Conservation (phyloP, 495 filamentous ascomycete species). For the Cercophora scortea region DNA sequence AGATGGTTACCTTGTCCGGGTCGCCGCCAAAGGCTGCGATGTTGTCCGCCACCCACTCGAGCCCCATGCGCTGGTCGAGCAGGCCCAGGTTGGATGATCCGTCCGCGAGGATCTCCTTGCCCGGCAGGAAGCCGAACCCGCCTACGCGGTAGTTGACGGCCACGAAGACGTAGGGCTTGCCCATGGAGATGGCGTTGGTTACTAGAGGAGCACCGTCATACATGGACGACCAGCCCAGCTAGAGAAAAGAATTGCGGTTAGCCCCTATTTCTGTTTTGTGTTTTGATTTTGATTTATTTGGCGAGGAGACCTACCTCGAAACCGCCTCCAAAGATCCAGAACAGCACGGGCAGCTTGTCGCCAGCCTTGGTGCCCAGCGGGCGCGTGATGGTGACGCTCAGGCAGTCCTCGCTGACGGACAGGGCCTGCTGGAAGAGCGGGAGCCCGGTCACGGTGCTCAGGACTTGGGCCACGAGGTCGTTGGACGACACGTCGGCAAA, state of each 20-base stretch:
- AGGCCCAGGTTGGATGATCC: conserved; percentile 55
- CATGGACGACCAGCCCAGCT: conserved; percentile 42
- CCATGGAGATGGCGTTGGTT: conserved; percentile 38
- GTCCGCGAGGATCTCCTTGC: conserved; percentile 56
- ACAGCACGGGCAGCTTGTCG: conserved; percentile 58
- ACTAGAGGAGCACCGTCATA: conserved; percentile 54
- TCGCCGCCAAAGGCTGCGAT: conserved; percentile 64
- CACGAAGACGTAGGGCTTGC: conserved; percentile 57
- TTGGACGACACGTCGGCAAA: conserved; percentile 36
- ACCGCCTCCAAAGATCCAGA: conserved; percentile 71
- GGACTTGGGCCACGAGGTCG: conserved; percentile 34
- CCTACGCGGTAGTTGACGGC: conserved; percentile 56
- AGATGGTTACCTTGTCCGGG: conserved; percentile 58
- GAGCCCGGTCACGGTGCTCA: conserved; percentile 44
- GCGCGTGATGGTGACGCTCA: conserved; percentile 57
- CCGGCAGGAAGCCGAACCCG: conserved; percentile 54
- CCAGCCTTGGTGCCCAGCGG: conserved; percentile 46
- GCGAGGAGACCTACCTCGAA: conserved; percentile 46
- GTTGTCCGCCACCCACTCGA: conserved; percentile 59
- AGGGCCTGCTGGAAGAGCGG: conserved; percentile 49
- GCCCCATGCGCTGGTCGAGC: conserved; percentile 58
- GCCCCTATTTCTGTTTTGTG: neutral
- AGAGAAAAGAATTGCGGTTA: neutral
- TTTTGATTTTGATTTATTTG: neutral
- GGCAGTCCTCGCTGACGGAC: conserved; percentile 55